Base-by-base conservation (phyloP, 192 early-diverging fungal genomes). In the Linnemannia zychae region DNA sequence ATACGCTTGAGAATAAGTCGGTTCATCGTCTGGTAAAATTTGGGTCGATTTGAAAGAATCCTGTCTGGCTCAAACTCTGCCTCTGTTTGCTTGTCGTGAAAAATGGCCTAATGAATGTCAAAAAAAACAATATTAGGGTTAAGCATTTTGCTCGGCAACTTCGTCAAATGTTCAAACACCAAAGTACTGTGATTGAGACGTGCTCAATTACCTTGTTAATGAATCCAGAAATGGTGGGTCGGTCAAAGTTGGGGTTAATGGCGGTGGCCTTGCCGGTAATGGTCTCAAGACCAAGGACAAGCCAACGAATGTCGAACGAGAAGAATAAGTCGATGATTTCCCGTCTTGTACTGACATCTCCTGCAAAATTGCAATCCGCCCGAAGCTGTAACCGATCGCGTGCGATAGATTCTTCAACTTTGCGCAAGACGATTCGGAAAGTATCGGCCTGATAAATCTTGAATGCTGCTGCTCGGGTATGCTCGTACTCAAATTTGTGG, bases 201-300 rank as follows among this genome's bases (percentile, higher is more conserved):
- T n/a, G n/a, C n/a, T n/a, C n/a, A n/a, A n/a, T n/a, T n/a, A n/a
- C 86, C 72, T 75, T 73, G 38, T 87, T 87, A 37, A 87, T 87
- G 37, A 87, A 87, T 34, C 72, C 86, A 52, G 76, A 66, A 22
- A 82, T 82, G 17, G 57, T 79, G 7, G 68, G 47, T 17, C 76
- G 46, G 48, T 87, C 86, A 60, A 82, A 82, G 60, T 78, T 87
- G 13, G 76, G 86, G 40, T 72, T 81, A 20, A 82, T 81, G 18
- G 86, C 65, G 4, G 72, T 77, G 15, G 67, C 87, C 17, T 83
- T 81, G 17, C 87, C 87, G n/a, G 81, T 88, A 36, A 88, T 80
- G 1, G 87, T 88, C 49, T 88, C 87, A 7, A 88, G 63, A 2
- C 87, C 87, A 18, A 88, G 81, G 36, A 83, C 76, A 31, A 88